A percentile compares a stretch with the other conserved stretches of the same genome.
Conservation (phyloP, 352 stramenopile genomes). For the Bremia lactucae region DNA sequence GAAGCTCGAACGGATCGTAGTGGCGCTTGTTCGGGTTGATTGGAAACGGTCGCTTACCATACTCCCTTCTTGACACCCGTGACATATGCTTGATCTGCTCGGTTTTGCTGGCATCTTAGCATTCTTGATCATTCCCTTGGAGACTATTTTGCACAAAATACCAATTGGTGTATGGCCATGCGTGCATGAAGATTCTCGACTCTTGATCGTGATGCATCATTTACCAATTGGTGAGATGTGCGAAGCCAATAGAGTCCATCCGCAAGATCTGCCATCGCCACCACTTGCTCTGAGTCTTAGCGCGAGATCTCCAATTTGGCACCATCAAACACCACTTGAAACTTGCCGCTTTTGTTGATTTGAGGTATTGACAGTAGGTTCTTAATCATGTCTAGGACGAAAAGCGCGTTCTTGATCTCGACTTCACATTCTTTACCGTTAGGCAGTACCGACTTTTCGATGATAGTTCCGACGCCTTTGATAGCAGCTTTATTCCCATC, state of each 20-base stretch:
- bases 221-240: background rate
- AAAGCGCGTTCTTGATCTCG: background rate
- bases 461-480: too few species aligned
- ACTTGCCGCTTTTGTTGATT: background rate
- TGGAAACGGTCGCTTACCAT: background rate
- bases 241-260: too few species aligned
- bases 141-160: background rate
- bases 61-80: background rate
- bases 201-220: background rate
- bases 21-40: background rate
- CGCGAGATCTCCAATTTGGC: too few species aligned
- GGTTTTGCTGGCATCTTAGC: background rate
- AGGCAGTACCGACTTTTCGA: background rate
- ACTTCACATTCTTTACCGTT: background rate
- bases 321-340: too few species aligned
- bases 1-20: background rate
- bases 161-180: too few species aligned
- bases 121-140: background rate
- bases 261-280: too few species aligned
- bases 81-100: background rate
- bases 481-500: background rate
- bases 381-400: background rate
- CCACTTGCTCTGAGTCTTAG: too few species aligned
- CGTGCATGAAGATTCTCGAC: background rate
- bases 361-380: background rate